Percentiles rank a stretch among this genome's conserved stretches.
Conservation (phyloP, 1,139 yeast species). For the Yamadazyma diospyri region DNA sequence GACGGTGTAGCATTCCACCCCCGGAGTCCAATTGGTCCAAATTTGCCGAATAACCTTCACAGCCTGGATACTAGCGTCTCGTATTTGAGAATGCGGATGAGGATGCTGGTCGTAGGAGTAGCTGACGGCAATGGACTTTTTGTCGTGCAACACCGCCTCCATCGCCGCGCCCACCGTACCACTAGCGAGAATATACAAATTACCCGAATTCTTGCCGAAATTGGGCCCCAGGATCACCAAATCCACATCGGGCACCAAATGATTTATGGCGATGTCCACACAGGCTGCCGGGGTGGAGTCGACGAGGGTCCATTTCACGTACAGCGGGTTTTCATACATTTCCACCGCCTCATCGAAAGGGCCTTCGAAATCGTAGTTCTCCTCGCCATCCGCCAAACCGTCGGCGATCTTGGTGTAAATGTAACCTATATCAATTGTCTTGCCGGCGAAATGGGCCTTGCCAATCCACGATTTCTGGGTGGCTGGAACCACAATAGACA, state of each 20-base stretch:
- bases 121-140: constrained; percentile 73
- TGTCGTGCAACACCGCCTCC: constrained; percentile 86
- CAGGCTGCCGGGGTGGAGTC: constrained; percentile 97
- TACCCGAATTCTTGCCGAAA: constrained; percentile 88
- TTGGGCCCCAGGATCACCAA: constrained; percentile 92
- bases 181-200: constrained; percentile 84
- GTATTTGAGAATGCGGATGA: constrained; percentile 52
- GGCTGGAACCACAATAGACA: constrained; percentile 80
- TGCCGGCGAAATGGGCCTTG: constrained; percentile 93
- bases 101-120: constrained; percentile 65
- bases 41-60: constrained; percentile 61
- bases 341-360: not conserved
- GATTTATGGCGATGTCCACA: constrained; percentile 84
- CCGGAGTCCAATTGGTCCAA: constrained; percentile 36
- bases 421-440: constrained; percentile 64
- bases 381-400: not conserved
- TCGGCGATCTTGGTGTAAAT: constrained; percentile 41
- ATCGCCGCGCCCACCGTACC: constrained; percentile 98
- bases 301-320: constrained; percentile 79
- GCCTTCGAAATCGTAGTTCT: not conserved
- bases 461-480: constrained; percentile 92
- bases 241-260: constrained; percentile 58
- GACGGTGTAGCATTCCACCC: constrained; percentile 72
- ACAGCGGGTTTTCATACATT: constrained; percentile 7
- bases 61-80: constrained; percentile 66